These are phyloP conservation scores for Blepharisma stoltei DNA, from an alignment of 73 alveolate genomes.

Conservation along the genomic window DNA sequence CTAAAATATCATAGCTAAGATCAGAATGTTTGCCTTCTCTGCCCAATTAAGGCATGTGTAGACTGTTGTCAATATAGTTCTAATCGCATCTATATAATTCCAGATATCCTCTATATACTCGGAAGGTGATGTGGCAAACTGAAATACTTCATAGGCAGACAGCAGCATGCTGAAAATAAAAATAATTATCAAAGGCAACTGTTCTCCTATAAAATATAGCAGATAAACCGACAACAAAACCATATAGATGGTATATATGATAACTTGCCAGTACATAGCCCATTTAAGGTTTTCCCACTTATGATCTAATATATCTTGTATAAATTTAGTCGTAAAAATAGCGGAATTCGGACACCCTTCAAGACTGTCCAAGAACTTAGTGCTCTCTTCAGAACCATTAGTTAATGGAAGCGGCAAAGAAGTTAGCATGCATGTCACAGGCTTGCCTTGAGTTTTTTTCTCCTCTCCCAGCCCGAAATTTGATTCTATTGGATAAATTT, in stretches of 20 bases:
- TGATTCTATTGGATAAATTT: too few species aligned
- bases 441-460: background rate
- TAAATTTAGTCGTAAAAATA: background rate
- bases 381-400: constrained; percentile 8
- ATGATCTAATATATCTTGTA: background rate
- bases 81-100: constrained; percentile 13
- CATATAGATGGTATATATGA: background rate
- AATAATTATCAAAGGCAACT: background rate
- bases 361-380: background rate
- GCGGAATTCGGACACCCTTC: background rate
- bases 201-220: background rate
- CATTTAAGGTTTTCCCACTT: background rate
- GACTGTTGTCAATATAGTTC: background rate
- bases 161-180: background rate
- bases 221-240: background rate
- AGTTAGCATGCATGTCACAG: background rate
- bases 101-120: constrained; percentile 12
- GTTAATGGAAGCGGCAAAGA: background rate
- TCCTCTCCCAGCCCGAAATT: background rate
- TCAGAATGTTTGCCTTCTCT: background rate
- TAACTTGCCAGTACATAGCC: background rate
- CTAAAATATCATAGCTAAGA: background rate
- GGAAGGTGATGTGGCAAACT: background rate
- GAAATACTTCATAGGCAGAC: background rate
- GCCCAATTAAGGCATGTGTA: background rate